Percentiles rank a stretch among this genome's conserved stretches.
Conservation (phyloP, 2,329 filamentous ascomycete genomes). For the Orbilia brochopaga region DNA sequence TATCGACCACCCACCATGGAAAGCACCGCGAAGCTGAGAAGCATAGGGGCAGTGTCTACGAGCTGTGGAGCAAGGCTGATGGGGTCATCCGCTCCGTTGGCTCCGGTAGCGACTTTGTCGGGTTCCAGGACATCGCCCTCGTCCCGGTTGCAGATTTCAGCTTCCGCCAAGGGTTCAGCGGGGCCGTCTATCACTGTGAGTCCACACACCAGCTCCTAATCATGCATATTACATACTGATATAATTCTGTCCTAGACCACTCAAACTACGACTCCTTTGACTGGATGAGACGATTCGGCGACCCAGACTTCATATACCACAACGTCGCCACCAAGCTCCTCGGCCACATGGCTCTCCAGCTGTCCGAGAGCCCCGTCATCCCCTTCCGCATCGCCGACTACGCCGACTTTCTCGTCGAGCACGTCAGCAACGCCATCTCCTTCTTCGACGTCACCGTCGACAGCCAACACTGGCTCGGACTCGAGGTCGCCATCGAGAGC, state of each 20-base stretch:
- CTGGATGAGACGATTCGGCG: constrained; percentile 79
- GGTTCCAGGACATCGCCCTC: constrained; percentile 72
- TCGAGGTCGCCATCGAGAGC: constrained; percentile 54
- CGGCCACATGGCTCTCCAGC: constrained; percentile 67
- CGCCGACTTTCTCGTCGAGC: constrained; percentile 57
- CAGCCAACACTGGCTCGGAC: constrained; percentile 54
- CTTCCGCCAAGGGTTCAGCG: constrained; percentile 65
- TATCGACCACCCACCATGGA: constrained; percentile 71
- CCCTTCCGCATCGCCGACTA: constrained; percentile 68
- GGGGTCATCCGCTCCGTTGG: constrained; percentile 68
- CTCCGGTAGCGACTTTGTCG: constrained; percentile 78
- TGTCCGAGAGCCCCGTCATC: constrained; percentile 69
- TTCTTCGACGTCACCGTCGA: constrained; percentile 57
- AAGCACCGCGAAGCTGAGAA: constrained; percentile 82
- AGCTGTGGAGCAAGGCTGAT: constrained; percentile 57
- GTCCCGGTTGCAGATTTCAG: constrained; percentile 72
- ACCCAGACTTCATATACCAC: constrained; percentile 72
- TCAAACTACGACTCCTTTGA: constrained; percentile 90
- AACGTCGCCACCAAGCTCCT: constrained; percentile 70
- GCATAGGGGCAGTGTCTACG: constrained; percentile 82
- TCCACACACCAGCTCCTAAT: constrained; percentile 89
- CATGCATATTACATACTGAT: constrained; percentile 81
- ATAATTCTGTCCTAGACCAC: constrained; percentile 72
- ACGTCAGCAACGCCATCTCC: constrained; percentile 59
- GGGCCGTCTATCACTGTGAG: constrained; percentile 65